Evolutionary conservation across 2,329 filamentous ascomycete genomes (phyloP).

Genomic region (Botrytis hyacinthi): DNA sequence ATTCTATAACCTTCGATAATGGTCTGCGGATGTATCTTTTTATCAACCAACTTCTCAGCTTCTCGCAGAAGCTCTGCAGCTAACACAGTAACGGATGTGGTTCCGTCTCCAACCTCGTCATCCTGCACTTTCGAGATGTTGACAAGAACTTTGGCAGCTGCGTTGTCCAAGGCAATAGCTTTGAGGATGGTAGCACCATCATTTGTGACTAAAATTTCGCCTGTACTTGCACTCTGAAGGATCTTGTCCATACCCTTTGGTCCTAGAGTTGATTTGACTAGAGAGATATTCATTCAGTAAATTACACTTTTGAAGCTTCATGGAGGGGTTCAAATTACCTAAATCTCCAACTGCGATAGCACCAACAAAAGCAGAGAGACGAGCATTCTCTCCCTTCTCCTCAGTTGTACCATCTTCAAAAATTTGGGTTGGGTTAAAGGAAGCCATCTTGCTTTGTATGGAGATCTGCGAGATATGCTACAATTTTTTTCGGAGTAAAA

Average conservation of each 20-base stretch:
- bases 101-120: slow-evolving; percentile 97
- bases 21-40: slow-evolving; percentile 98
- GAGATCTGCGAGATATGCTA: slow-evolving; percentile 20
- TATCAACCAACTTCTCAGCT: slow-evolving; percentile 94
- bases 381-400: slow-evolving; percentile 98
- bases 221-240: slow-evolving; percentile 78
- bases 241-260: slow-evolving; percentile 89
- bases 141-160: slow-evolving; percentile 94
- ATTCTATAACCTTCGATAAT: slow-evolving; percentile 99
- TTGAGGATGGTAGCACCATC: slow-evolving; percentile 98
- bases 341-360: slow-evolving; percentile 97
- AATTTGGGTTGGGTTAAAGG: slow-evolving; percentile 91
- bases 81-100: slow-evolving; percentile 94
- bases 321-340: slow-evolving; percentile 24
- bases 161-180: slow-evolving; percentile 96
- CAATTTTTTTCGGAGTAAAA: slow-evolving; percentile 23
- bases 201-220: slow-evolving; percentile 97
- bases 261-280: slow-evolving; percentile 91
- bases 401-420: slow-evolving; percentile 96
- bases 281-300: slow-evolving; percentile 19
- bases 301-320: slow-evolving; percentile 15
- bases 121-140: slow-evolving; percentile 99
- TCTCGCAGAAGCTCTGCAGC: slow-evolving; percentile 93
- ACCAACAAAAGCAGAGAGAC: slow-evolving; percentile 95
- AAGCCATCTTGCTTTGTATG: slow-evolving; percentile 41